Conservation (phyloP, 176 grass and related monocot genomes). For the Saccharum spontaneum region DNA sequence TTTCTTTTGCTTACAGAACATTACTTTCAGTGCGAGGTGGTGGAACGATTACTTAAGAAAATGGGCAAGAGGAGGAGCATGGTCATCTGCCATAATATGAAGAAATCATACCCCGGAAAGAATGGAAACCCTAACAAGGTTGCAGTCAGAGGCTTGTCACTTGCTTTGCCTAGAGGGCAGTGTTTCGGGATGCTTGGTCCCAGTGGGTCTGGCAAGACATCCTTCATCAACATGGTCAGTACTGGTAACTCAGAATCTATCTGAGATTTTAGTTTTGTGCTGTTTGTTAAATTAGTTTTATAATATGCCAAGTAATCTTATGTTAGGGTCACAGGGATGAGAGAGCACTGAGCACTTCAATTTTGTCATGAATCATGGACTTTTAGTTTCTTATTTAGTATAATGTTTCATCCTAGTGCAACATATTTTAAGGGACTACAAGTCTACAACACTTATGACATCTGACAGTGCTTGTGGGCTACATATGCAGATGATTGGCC, state of each 20-base stretch:
- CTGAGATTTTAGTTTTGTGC: background rate
- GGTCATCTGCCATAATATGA: constrained; percentile 60
- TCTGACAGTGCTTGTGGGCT: background rate
- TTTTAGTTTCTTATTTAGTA: background rate
- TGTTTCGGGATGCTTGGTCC: constrained; percentile 82
- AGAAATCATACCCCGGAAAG: constrained; percentile 58
- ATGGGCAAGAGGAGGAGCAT: constrained; percentile 26
- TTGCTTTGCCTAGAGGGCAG: constrained; percentile 56
- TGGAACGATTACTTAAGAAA: constrained; percentile 40
- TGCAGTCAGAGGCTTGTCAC: constrained; percentile 59
- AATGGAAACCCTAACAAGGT: constrained; percentile 57
- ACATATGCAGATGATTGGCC: constrained; percentile 68
- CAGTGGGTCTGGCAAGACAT: constrained; percentile 70
- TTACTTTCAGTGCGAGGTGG: constrained; percentile 45
- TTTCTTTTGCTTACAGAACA: background rate
- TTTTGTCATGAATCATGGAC: background rate
- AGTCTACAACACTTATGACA: background rate
- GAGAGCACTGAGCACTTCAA: background rate
- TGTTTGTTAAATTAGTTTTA: background rate
- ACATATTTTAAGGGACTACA: background rate
- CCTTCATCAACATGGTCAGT: constrained; percentile 67
- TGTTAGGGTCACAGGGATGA: background rate
- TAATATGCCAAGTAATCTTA: background rate
- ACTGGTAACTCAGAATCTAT: background rate
- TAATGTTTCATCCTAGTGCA: background rate